Percentiles rank a stretch among this genome's conserved stretches.
phyloP scores from a whole-genome alignment of 345 rosid species.

The Xanthoceras sorbifolium region DNA sequence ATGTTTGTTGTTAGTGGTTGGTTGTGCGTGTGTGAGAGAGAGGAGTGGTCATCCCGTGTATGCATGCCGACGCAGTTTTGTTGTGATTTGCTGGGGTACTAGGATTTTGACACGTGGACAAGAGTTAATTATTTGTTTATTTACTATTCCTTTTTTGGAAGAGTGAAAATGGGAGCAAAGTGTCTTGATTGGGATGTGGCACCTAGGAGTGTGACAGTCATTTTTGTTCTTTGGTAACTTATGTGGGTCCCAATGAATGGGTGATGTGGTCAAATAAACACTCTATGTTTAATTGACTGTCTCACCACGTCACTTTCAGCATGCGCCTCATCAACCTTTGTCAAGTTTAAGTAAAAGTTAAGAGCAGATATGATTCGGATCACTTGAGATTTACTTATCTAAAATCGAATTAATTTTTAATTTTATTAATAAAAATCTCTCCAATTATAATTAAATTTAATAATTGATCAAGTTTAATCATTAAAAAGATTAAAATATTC shows the following conservation, averaged over 20 bases:
- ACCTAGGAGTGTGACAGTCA: slow-evolving; percentile 26
- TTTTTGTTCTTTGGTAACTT: slow-evolving; percentile 6
- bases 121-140: background rate
- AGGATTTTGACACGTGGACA: background rate
- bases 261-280: slow-evolving; percentile 30
- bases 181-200: slow-evolving; percentile 16
- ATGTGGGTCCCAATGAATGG: slow-evolving; percentile 8
- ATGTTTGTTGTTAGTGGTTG: slow-evolving; percentile 52
- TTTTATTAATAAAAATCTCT: no score
- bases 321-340: no score
- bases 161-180: slow-evolving; percentile 9
- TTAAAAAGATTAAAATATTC: no score
- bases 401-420: no score
- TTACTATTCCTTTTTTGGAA: background rate
- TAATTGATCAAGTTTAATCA: no score
- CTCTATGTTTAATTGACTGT: background rate
- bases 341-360: no score
- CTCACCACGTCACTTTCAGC: no score
- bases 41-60: slow-evolving; percentile 31
- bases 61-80: slow-evolving; percentile 17
- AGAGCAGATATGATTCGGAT: no score
- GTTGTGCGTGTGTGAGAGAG: slow-evolving; percentile 16
- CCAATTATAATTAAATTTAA: no score
- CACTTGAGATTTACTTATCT: no score
- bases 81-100: background rate